Base-by-base conservation (phyloP, 1,284 basidiomycete genomes). In the Sporisorium graminicola region DNA sequence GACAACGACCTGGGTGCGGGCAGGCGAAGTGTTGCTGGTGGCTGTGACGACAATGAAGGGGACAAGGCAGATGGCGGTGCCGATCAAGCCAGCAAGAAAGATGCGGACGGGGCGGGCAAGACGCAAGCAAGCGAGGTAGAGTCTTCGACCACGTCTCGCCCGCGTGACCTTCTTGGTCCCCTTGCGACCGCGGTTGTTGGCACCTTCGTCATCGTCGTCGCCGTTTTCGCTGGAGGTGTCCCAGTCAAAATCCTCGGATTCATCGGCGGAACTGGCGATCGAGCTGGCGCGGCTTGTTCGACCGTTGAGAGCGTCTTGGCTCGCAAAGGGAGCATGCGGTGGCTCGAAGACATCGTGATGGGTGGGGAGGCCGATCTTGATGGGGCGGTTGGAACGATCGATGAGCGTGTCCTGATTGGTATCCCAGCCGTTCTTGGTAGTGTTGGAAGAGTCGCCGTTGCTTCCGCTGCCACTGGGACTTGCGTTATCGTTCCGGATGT, bases 231-330 rank as follows among this genome's bases (percentile, higher is more conserved):
- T 72, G 3, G 70, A 71, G 13, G 79, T 79, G 52, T 83, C 78
- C 82, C 82, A 84, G 46, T 84, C 77, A 31, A 84, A 84, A 60
- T 81, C 76, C n/a, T 82, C 81, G 3, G 82, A 79, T 13, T 82
- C 81, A 43, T 83, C 80, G 31, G 71, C 78, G 1, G 73, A 74
- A 57, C 76, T 78, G 49, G 71, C 71, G 49, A 79, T 43, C 44
- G 74, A 76, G 66, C 51, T 65, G 18, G 74, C 58, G 5, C 70
- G 68, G 42, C 70, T 76, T 26, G 43, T 59, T 7, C 61, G 50
- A 8, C 63, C 62, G 22, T 55, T 58, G n/a, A 65, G 16, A 14
- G 31, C 59, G 13, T 63, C 74, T 13, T 37, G 27, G 14, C 59
- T 63, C 22, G 74, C 65, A 44, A 79, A 79, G 31, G 74, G 74